These are phyloP conservation scores for Teunomyces lycoperdinae DNA, from an alignment of 805 yeast species.

Conservation along the genomic window DNA sequence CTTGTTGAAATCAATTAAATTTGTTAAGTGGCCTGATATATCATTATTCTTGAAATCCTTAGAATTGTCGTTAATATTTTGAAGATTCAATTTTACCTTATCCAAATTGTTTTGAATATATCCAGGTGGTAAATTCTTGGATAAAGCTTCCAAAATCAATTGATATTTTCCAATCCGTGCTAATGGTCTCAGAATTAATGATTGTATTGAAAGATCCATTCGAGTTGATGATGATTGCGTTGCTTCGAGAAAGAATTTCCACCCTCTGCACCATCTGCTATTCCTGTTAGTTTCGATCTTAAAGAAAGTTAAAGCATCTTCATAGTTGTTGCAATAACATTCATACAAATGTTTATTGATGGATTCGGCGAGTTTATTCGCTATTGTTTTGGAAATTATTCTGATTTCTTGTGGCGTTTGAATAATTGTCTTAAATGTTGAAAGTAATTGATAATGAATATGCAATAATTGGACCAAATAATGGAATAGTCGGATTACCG, in stretches of 20 bases:
- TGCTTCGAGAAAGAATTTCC: constrained; percentile 38
- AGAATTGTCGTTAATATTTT: constrained; percentile 23
- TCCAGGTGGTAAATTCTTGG: constrained; percentile 22
- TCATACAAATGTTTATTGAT: constrained; percentile 27
- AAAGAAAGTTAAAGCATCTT: constrained; percentile 30
- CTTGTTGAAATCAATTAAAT: constrained; percentile 10
- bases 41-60: constrained; percentile 19
- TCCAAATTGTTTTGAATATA: constrained; percentile 12
- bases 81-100: constrained; percentile 18
- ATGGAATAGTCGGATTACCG: constrained; percentile 1
- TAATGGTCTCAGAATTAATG: constrained; percentile 54
- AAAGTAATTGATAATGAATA: constrained; percentile 29
- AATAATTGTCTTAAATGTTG: constrained; percentile 15
- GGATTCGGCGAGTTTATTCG: constrained; percentile 15
- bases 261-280: constrained; percentile 24
- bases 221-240: constrained; percentile 34
- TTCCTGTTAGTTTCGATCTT: constrained; percentile 19
- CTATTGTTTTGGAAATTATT: constrained; percentile 11
- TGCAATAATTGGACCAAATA: constrained; percentile 2
- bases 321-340: constrained; percentile 32
- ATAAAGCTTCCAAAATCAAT: constrained; percentile 45
- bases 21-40: constrained; percentile 16
- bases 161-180: constrained; percentile 49
- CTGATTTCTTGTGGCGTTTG: neutral
- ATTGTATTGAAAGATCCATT: constrained; percentile 51